Evolutionary conservation across 768 basidiomycete species (phyloP).

Genomic region (Lactifluus pinguis): DNA sequence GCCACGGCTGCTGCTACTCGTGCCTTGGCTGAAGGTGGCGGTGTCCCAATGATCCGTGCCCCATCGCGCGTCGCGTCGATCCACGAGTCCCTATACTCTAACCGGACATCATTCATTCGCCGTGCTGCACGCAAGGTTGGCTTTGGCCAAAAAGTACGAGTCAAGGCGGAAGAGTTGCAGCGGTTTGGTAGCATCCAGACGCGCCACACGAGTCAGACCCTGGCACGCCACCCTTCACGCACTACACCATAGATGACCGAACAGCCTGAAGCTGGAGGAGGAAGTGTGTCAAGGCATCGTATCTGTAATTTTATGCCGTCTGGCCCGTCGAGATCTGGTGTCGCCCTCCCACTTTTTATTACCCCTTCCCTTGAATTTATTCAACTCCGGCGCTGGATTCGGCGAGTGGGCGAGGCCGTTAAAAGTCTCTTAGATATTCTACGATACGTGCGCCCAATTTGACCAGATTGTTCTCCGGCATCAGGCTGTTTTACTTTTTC

Average conservation of each 20-base stretch:
- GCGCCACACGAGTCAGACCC: constrained; percentile 60
- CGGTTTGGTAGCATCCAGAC: constrained; percentile 86
- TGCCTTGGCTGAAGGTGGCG: constrained; percentile 35
- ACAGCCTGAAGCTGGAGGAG: neutral
- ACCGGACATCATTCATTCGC: constrained; percentile 89
- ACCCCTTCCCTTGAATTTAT: neutral
- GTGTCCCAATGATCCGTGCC: constrained; percentile 75
- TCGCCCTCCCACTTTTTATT: neutral
- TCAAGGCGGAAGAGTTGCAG: constrained; percentile 80
- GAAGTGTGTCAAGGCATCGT: neutral
- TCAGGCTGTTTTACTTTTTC: neutral
- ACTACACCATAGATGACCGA: constrained; percentile 30
- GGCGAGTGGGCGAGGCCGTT: neutral
- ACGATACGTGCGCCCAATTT: neutral
- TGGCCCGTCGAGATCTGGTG: constrained; percentile 1
- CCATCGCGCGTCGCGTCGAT: constrained; percentile 83
- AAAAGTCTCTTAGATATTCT: neutral
- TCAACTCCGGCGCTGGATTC: neutral
- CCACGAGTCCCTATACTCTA: constrained; percentile 90
- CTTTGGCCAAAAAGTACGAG: constrained; percentile 69
- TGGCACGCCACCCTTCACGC: constrained; percentile 66
- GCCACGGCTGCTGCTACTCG: constrained; percentile 27
- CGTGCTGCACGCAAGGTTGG: constrained; percentile 84
- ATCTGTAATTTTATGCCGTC: constrained; percentile 2
- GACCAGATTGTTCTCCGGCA: neutral